These are phyloP conservation scores for Daldinia childiae DNA, from an alignment of 495 filamentous ascomycete species.

Conservation along the genomic window DNA sequence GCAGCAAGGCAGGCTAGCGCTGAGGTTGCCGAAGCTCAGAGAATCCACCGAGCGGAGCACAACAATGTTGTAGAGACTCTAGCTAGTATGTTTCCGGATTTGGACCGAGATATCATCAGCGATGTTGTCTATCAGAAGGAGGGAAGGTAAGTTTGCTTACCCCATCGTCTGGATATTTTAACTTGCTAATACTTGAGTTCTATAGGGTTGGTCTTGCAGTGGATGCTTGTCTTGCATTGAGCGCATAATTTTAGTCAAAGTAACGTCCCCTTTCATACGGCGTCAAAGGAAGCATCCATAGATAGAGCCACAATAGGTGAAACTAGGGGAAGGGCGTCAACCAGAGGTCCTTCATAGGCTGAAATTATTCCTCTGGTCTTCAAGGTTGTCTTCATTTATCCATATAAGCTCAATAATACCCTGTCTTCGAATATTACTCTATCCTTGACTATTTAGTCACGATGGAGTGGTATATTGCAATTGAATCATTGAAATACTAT, in stretches of 20 bases:
- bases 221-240: conserved; percentile 89
- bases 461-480: background rate
- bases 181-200: conserved; percentile 36
- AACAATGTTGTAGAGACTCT: conserved; percentile 90
- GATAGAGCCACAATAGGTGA: conserved; percentile 8
- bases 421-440: conserved; percentile 1
- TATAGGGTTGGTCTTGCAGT: conserved; percentile 86
- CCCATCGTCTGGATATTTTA: conserved; percentile 5
- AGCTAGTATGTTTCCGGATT: conserved; percentile 90
- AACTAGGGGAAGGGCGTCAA: conserved; percentile 2
- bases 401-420: conserved; percentile 27
- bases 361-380: conserved; percentile 13
- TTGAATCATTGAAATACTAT: background rate
- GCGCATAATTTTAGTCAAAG: conserved; percentile 47
- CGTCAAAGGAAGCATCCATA: conserved; percentile 1
- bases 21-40: conserved; percentile 86
- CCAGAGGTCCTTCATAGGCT: conserved; percentile 12
- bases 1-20: conserved; percentile 94
- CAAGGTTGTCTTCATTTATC: conserved; percentile 9
- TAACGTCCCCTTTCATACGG: background rate
- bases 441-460: background rate
- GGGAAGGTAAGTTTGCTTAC: conserved; percentile 72
- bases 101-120: conserved; percentile 90
- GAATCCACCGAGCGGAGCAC: conserved; percentile 87
- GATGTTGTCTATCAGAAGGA: conserved; percentile 94